Percentiles rank a stretch among this genome's conserved stretches.
Evolutionary conservation across 169 alveolate genomes (phyloP).

Genomic region (Condylostoma magnum): DNA sequence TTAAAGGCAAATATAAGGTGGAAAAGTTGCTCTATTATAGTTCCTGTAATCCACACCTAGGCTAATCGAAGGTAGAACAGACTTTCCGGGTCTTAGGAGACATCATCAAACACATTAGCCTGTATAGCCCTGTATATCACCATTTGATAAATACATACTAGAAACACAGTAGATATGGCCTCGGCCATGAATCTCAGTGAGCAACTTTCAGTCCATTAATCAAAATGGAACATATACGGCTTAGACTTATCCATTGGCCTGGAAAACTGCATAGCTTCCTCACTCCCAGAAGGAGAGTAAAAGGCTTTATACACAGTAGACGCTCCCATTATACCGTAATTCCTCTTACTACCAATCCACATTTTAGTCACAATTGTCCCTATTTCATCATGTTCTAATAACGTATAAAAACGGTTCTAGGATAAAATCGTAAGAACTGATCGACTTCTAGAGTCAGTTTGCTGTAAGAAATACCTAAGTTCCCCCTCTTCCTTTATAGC

Average conservation of each 20-base stretch:
- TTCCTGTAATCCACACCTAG: not conserved
- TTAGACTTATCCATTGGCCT: not conserved
- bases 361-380: conserved; percentile 10
- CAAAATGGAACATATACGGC: conserved; percentile 2
- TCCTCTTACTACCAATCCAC: conserved; percentile 8
- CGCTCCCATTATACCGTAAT: conserved; percentile 14
- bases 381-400: not conserved
- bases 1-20: not conserved
- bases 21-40: not conserved
- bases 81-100: not conserved
- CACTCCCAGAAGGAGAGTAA: not conserved
- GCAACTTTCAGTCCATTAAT: conserved; percentile 6
- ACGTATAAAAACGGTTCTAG: not conserved
- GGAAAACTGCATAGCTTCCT: conserved; percentile 3
- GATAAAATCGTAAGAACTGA: not conserved
- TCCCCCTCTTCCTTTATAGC: not conserved
- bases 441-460: not conserved
- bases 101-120: not conserved
- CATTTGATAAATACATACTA: not conserved
- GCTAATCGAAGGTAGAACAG: not conserved
- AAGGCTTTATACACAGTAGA: not conserved
- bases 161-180: not conserved
- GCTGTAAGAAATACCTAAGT: not conserved
- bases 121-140: not conserved
- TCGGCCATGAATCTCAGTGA: not conserved